These are phyloP conservation scores for Pythium vanterpoolii DNA, from an alignment of 352 stramenopile species.

Conservation along the genomic window DNA sequence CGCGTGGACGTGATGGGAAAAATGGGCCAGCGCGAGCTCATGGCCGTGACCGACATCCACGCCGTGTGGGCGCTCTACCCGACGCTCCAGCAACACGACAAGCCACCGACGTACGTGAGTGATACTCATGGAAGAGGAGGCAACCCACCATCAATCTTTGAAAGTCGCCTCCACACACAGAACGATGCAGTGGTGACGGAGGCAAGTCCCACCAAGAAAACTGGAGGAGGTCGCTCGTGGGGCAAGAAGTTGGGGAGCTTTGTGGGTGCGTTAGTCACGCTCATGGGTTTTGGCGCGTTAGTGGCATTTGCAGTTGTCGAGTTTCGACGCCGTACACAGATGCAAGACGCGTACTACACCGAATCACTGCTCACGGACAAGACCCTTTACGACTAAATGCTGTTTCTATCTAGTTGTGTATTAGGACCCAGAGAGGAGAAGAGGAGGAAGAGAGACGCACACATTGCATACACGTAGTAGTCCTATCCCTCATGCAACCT, in stretches of 20 bases:
- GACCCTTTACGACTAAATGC: conserved; percentile 30
- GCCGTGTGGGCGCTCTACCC: conserved; percentile 75
- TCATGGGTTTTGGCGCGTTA: conserved; percentile 35
- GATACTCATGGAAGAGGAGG: conserved; percentile 19
- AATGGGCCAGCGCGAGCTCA: conserved; percentile 74
- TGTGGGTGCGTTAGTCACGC: conserved; percentile 57
- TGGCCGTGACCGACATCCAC: conserved; percentile 72
- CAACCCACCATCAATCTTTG: conserved; percentile 33
- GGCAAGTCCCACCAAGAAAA: not conserved
- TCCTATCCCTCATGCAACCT: no score
- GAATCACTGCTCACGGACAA: conserved; percentile 69
- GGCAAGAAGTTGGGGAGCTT: conserved; percentile 47
- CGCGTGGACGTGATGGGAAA: conserved; percentile 49
- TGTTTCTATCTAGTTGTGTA: not conserved
- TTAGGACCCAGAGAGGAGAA: no score
- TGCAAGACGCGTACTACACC: conserved; percentile 46
- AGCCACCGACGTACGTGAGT: conserved; percentile 29
- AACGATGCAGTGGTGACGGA: conserved; percentile 29
- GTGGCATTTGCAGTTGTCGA: conserved; percentile 28
- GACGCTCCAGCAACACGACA: conserved; percentile 39
- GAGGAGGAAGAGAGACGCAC: no score
- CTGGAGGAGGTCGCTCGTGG: conserved; percentile 3
- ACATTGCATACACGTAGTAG: no score
- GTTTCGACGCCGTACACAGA: conserved; percentile 20
- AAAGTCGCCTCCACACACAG: conserved; percentile 58